These are phyloP conservation scores for Gypsophila paniculata DNA, from an alignment of 179 eudicot species.

Conservation along the genomic window DNA sequence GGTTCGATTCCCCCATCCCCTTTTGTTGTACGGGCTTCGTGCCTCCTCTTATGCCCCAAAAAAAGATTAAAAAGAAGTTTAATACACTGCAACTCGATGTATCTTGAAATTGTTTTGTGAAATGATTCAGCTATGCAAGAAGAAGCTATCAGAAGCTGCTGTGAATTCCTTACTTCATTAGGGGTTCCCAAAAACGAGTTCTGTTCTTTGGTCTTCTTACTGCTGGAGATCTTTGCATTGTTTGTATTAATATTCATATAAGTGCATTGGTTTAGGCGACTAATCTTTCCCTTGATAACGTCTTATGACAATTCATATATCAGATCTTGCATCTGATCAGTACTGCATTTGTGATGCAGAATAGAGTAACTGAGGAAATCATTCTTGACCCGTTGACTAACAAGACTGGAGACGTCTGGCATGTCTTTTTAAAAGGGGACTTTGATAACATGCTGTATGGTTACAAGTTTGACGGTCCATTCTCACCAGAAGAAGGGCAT, in stretches of 20 bases:
- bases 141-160: background rate
- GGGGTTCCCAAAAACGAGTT: no score
- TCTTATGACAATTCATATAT: background rate
- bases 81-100: no score
- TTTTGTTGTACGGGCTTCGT: no score
- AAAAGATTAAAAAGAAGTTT: no score
- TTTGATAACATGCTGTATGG: conserved; percentile 70
- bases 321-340: conserved; percentile 7
- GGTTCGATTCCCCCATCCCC: no score
- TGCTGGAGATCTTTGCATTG: background rate
- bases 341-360: conserved; percentile 45
- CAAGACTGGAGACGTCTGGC: conserved; percentile 94
- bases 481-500: conserved; percentile 72
- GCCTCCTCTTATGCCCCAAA: no score
- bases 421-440: conserved; percentile 72
- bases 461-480: conserved; percentile 72
- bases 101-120: no score
- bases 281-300: background rate
- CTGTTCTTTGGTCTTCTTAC: background rate
- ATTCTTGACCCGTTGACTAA: conserved; percentile 65
- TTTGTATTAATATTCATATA: background rate
- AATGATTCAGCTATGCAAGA: background rate
- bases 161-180: background rate
- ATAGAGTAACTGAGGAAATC: conserved; percentile 66
- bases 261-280: background rate